Percentiles rank a stretch among this genome's conserved stretches.
Conservation (phyloP, 352 stramenopile species). For the Phytopythium aichiense region DNA sequence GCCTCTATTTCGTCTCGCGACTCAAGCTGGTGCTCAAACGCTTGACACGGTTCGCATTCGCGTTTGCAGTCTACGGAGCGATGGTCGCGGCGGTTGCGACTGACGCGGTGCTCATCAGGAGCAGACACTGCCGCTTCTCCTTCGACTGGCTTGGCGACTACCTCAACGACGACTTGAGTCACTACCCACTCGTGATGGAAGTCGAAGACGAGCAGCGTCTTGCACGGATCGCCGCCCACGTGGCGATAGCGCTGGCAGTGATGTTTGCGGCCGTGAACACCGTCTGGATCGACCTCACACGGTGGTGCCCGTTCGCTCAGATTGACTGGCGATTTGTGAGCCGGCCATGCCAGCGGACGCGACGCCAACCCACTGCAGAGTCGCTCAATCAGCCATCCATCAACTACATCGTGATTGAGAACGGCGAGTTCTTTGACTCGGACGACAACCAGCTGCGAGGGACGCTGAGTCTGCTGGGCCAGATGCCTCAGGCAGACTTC, state of each 20-base stretch:
- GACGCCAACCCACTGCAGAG: conserved; percentile 2
- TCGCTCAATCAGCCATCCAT: conserved; percentile 6
- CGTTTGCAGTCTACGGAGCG: conserved; percentile 14
- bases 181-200: conserved; percentile 2
- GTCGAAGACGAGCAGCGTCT: conserved; percentile 6
- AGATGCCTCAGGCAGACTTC: conserved; percentile 7
- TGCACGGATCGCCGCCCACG: neutral
- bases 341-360: neutral
- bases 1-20: conserved; percentile 14
- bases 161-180: conserved; percentile 8
- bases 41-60: conserved; percentile 6
- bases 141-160: conserved; percentile 15
- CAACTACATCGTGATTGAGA: conserved; percentile 23
- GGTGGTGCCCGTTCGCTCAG: conserved; percentile 15
- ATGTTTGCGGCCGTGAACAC: conserved; percentile 11
- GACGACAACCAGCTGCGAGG: conserved; percentile 17
- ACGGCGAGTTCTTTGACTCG: conserved; percentile 21
- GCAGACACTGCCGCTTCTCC: conserved; percentile 5
- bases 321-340: conserved; percentile 7
- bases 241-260: conserved; percentile 9
- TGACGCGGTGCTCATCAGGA: conserved; percentile 18
- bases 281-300: conserved; percentile 24
- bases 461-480: conserved; percentile 13
- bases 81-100: conserved; percentile 15
- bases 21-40: conserved; percentile 24